Evolutionary conservation across 305 asterid species (phyloP).

Genomic region (Fraxinus latifolia): DNA sequence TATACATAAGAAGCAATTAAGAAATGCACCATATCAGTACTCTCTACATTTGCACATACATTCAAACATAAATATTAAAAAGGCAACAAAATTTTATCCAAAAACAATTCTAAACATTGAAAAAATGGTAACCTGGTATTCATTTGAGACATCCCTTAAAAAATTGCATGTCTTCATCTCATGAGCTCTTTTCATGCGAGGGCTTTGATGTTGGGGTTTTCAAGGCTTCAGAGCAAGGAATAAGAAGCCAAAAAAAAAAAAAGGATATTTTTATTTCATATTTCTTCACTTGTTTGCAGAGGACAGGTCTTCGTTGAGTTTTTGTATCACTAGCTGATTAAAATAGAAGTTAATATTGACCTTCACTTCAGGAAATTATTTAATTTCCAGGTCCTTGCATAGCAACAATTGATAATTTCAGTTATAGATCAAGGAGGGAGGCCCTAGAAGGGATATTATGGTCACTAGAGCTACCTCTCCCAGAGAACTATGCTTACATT

Average conservation of each 20-base stretch:
- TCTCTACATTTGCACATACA: too few species aligned
- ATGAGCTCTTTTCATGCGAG: background rate
- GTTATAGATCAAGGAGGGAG: too few species aligned
- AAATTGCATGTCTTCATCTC: slow-evolving; percentile 7
- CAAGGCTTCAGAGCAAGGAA: slow-evolving; percentile 1
- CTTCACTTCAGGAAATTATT: too few species aligned
- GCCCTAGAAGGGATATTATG: too few species aligned
- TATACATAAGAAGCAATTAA: slow-evolving; percentile 12
- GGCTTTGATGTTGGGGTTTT: slow-evolving; percentile 14
- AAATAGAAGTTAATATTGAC: too few species aligned
- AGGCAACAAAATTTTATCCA: background rate
- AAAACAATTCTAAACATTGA: background rate
- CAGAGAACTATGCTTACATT: too few species aligned
- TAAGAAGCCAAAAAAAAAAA: background rate
- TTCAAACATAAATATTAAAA: too few species aligned
- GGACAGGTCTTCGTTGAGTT: background rate
- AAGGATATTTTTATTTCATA: background rate
- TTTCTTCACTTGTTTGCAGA: background rate
- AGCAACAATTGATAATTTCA: too few species aligned
- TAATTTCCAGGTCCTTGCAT: too few species aligned
- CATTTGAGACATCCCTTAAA: background rate
- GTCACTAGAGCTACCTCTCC: too few species aligned
- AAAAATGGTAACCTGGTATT: background rate
- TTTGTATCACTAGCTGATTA: too few species aligned
- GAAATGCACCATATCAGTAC: background rate